A percentile compares a stretch with the other conserved stretches of the same genome.
Conservation (phyloP, 805 yeast genomes). For the Brettanomyces anomalus region DNA sequence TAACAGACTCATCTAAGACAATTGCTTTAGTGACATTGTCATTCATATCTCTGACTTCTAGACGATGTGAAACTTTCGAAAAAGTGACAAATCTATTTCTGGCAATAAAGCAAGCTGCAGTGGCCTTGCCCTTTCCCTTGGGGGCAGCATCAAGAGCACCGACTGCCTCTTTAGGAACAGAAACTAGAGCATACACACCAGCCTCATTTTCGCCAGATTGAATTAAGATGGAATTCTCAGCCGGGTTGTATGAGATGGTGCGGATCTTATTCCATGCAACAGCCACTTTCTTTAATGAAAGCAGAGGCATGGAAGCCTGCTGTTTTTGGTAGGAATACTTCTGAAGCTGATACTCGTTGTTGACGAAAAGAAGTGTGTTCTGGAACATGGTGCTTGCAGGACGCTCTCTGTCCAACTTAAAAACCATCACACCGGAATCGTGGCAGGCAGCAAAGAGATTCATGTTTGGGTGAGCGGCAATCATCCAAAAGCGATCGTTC, state of each 20-base stretch:
- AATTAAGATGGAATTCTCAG: slow-evolving; percentile 79
- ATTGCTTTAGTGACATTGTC: slow-evolving; percentile 78
- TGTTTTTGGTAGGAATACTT: slow-evolving; percentile 59
- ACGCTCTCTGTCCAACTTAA: slow-evolving; percentile 94
- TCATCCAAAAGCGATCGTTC: slow-evolving; percentile 88
- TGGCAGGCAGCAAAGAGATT: slow-evolving; percentile 95
- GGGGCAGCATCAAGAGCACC: slow-evolving; percentile 94
- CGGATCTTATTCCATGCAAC: slow-evolving; percentile 80
- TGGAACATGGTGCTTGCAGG: slow-evolving; percentile 78
- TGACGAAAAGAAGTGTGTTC: slow-evolving; percentile 66
- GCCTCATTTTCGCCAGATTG: slow-evolving; percentile 67
- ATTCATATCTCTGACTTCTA: slow-evolving; percentile 76
- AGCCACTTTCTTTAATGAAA: slow-evolving; percentile 78
- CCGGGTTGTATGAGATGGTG: slow-evolving; percentile 81
- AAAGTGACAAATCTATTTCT: slow-evolving; percentile 90
- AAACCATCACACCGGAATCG: slow-evolving; percentile 96
- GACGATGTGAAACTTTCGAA: slow-evolving; percentile 49
- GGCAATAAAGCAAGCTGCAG: slow-evolving; percentile 83
- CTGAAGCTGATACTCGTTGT: slow-evolving; percentile 81
- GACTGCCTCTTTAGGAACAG: slow-evolving; percentile 76
- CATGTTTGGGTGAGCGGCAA: slow-evolving; percentile 81
- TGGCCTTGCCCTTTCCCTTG: slow-evolving; percentile 70
- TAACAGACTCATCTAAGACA: slow-evolving; percentile 54
- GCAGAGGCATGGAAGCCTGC: slow-evolving; percentile 64
- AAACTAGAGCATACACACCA: slow-evolving; percentile 63